Conservation (phyloP, 2,329 filamentous ascomycete species). For the Polychaeton citri region DNA sequence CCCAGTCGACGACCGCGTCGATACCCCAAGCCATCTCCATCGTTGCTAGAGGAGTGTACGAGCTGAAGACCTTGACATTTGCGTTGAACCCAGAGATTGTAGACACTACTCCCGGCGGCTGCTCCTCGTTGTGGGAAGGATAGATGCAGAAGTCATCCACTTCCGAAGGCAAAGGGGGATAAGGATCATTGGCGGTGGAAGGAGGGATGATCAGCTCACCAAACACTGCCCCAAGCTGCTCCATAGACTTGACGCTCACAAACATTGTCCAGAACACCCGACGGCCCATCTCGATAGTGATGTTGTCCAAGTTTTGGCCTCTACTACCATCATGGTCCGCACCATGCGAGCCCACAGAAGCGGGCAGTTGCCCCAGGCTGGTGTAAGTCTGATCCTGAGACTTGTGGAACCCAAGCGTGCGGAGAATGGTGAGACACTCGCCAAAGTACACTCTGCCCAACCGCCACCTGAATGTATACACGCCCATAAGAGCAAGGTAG, state of each 20-base stretch:
- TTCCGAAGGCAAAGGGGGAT: constrained; percentile 67
- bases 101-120: constrained; percentile 55
- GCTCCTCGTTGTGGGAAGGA: constrained; percentile 53
- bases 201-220: constrained; percentile 64
- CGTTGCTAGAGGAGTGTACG: constrained; percentile 66
- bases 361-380: constrained; percentile 22
- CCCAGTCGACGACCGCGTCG: constrained; percentile 60
- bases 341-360: constrained; percentile 23
- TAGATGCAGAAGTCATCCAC: constrained; percentile 76
- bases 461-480: constrained; percentile 55
- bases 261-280: constrained; percentile 73
- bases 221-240: constrained; percentile 60
- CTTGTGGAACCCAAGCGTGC: constrained; percentile 53
- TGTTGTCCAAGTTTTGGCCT: constrained; percentile 28
- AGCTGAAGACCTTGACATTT: constrained; percentile 63
- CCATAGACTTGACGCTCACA: constrained; percentile 57
- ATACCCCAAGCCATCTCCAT: constrained; percentile 73
- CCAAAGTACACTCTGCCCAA: constrained; percentile 57
- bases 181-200: constrained; percentile 59
- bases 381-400: constrained; percentile 32
- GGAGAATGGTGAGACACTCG: constrained; percentile 57
- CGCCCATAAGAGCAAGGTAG: constrained; percentile 53
- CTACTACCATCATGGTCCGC: constrained; percentile 22
- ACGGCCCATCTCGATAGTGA: constrained; percentile 41
- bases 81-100: constrained; percentile 69